These are phyloP conservation scores for Pilatotrama ljubarskyi DNA, from an alignment of 768 basidiomycete genomes.

Conservation along the genomic window DNA sequence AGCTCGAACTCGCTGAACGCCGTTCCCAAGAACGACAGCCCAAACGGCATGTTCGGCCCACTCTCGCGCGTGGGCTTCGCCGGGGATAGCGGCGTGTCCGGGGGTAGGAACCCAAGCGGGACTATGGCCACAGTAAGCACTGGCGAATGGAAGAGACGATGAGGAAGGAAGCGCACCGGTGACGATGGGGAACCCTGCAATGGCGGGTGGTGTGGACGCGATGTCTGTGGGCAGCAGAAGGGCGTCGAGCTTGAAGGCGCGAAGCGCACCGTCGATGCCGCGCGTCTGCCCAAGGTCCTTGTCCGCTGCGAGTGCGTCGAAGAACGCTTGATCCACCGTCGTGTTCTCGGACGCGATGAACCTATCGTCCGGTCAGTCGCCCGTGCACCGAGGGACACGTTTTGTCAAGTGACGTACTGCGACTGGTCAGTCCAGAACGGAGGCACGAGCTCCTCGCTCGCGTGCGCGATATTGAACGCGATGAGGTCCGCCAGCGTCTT, in stretches of 20 bases:
- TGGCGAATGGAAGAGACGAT: not conserved
- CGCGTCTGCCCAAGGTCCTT: conserved; percentile 27
- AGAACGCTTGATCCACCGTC: conserved; percentile 29
- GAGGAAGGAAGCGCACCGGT: conserved; percentile 25
- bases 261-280: conserved; percentile 33
- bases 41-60: conserved; percentile 35
- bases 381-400: too few species aligned
- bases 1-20: conserved; percentile 47
- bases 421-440: conserved; percentile 40
- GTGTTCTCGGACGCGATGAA: conserved; percentile 26
- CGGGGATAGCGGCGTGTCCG: conserved; percentile 29
- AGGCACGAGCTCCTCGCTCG: conserved; percentile 44
- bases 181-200: conserved; percentile 40
- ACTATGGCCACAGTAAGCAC: conserved; percentile 22
- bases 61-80: conserved; percentile 41
- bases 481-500: conserved; percentile 56
- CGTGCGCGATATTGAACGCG: conserved; percentile 54
- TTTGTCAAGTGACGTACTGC: conserved; percentile 21
- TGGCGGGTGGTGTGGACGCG: conserved; percentile 26
- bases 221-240: conserved; percentile 28
- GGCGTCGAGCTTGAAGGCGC: conserved; percentile 30
- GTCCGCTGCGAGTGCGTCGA: conserved; percentile 27
- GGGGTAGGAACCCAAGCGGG: conserved; percentile 42
- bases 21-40: conserved; percentile 45
- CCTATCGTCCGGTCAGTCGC: conserved; percentile 1